Conservation (phyloP, 2,329 filamentous ascomycete genomes). For the Coniochaeta sp. region DNA sequence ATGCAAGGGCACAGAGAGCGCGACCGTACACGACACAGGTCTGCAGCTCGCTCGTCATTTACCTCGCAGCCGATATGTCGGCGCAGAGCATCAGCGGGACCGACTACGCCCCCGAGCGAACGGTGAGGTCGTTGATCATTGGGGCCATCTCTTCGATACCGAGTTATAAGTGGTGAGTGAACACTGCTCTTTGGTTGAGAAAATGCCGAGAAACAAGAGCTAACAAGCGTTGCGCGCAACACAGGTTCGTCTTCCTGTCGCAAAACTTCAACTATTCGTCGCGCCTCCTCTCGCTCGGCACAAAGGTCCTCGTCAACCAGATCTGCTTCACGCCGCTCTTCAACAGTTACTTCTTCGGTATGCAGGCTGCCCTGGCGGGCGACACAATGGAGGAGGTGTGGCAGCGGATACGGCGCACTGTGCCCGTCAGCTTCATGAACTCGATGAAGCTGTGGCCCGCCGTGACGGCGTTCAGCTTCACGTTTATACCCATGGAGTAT, state of each 20-base stretch:
- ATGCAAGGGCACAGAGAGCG: constrained; percentile 62
- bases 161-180: constrained; percentile 67
- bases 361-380: constrained; percentile 69
- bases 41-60: constrained; percentile 68
- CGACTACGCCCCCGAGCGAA: constrained; percentile 63
- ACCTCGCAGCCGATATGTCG: constrained; percentile 68
- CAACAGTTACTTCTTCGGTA: constrained; percentile 75
- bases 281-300: constrained; percentile 59
- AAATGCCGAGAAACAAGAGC: constrained; percentile 3
- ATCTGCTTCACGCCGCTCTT: constrained; percentile 74
- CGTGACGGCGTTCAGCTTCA: constrained; percentile 80
- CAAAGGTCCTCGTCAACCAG: constrained; percentile 79
- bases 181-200: too few species aligned
- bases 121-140: constrained; percentile 65
- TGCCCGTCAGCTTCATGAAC: constrained; percentile 70
- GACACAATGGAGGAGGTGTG: constrained; percentile 56
- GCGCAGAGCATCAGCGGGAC: constrained; percentile 62
- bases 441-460: constrained; percentile 84
- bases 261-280: constrained; percentile 79
- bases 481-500: constrained; percentile 74
- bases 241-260: constrained; percentile 77
- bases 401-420: constrained; percentile 66
- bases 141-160: constrained; percentile 70
- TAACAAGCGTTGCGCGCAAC: background rate
- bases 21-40: constrained; percentile 77